Evolutionary conservation across 139 green algal genomes (phyloP), one percentile per base, ranked within the genome.

Genomic region (Asterochloris erici): DNA sequence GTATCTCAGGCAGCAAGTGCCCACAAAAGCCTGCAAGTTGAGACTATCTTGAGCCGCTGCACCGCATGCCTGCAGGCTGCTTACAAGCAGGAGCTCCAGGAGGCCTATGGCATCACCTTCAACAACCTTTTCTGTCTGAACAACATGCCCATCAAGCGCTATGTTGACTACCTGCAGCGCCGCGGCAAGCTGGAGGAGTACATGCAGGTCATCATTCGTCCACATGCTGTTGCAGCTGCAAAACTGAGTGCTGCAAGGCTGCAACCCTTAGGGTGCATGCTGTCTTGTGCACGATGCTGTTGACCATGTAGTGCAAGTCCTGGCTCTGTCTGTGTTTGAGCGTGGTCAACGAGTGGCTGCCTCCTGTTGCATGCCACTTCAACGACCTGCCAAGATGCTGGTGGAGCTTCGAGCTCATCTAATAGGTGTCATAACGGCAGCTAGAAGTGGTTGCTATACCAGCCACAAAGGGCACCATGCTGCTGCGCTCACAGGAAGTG

Each of bases 61-160:
- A 54, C 38, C 38, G 38, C 38, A 54, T 54, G 38, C 54, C 81
- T 96, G 28, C 85, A 97, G 85, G 83, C 54, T 4, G 83, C 88
- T 15, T 94, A 94, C 85, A 89, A 88, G 77, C 74, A 83, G 66
- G 94, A 97, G 87, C 85, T 97, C 60, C 19, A 29, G 0, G 85
- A 95, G 64, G 71, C 76, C 9, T 96, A 94, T 84, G 95, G 93
- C 75, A 95, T 99, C 74, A 10, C 73, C 0, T 99, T 99, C 91
- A 95, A 87, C 85, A 85, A 71, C 27, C 90, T 99, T 47, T 88
- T 99, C 63, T 93, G 89, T 77, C 88, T 99, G n/a, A 99, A 98
- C 90, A 99, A 99, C 94, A 98, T 99, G 97, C 97, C 97, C 78
- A 98, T 99, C 88, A 99, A 99, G 89, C 88, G 97, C 47, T 99